Evolutionary conservation across 176 grass and related monocot species (phyloP), one percentile per base, ranked within the genome.

Genomic region (Oryza punctata): DNA sequence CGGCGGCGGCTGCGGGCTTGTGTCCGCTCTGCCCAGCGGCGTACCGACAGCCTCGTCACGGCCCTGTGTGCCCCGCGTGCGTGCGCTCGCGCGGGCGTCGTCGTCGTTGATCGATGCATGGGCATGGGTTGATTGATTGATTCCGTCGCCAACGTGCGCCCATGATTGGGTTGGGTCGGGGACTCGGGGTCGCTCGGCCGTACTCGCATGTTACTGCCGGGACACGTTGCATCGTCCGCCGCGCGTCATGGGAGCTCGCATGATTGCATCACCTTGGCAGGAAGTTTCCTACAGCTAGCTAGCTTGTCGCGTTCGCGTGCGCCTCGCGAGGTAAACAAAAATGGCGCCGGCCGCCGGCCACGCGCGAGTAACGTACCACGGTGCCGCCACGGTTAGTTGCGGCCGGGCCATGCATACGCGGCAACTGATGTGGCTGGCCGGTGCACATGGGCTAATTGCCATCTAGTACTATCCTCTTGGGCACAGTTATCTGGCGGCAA

Each of bases 21-120:
- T 44, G 60, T 65, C 70, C 44, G 54, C 21, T 60, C 9, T 19
- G 69, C 35, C 4, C 0, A 6, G 67, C 35, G 63, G 84, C 76
- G 72, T 14, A 35, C 85, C 70, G 77, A 86, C 77, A 75, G 45
- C 61, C 60, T 30, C 69, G 70, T 79, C 69, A 80, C 60, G 30
- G 77, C 61, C 12, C 27, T 23, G 70, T 73, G 43, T 67, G 13
- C 21, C 12, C 50, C 18, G 50, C 50, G 50, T 54, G 50, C 18
- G 50, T 6, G 49, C 49, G 15, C 49, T 18, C 16, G 15, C 18
- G 18, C 10, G 0, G 47, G 3, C 50, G 49, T 52, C 47, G 47
- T 52, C 49, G 49, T 37, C 37, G 37, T 38, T 1, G 37, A 32
- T 54, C 0, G 50, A 19, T 54, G 50, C 50, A 54, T 54, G 50